Percentiles rank a stretch among this genome's conserved stretches.
phyloP scores from a whole-genome alignment of 2,329 filamentous ascomycete species.

The Colletotrichum falcatum region DNA sequence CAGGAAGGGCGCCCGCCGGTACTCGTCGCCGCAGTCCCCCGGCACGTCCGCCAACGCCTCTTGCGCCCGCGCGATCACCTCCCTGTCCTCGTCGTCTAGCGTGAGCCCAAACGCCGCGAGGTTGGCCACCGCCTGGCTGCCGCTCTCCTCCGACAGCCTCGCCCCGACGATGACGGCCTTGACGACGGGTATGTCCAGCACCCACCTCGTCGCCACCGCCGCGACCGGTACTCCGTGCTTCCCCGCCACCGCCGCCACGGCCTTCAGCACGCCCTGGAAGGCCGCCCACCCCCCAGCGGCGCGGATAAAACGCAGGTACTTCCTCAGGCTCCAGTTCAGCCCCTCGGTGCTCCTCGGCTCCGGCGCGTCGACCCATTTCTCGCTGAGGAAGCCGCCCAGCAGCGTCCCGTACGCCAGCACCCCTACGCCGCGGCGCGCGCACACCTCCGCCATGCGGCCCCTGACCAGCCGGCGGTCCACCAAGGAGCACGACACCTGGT shows the following conservation, averaged over 20 bases:
- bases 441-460: conserved; percentile 11
- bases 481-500: conserved; percentile 34
- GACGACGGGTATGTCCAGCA: conserved; percentile 60
- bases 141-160: conserved; percentile 8
- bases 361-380: conserved; percentile 43
- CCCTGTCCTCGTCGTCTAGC: conserved; percentile 43
- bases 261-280: conserved; percentile 57
- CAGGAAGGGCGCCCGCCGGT: conserved; percentile 39
- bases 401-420: conserved; percentile 32
- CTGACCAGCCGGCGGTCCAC: conserved; percentile 13
- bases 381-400: conserved; percentile 42
- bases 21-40: conserved; percentile 47
- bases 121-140: conserved; percentile 48
- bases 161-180: conserved; percentile 61
- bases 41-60: conserved; percentile 38
- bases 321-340: conserved; percentile 44
- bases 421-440: neutral
- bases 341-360: conserved; percentile 36
- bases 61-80: conserved; percentile 38
- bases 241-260: conserved; percentile 52
- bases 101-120: conserved; percentile 43
- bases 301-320: conserved; percentile 52
- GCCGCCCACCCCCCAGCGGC: conserved; percentile 57
- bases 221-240: conserved; percentile 57
- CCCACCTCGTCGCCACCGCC: conserved; percentile 63